These are phyloP conservation scores for Penicillium argentinense DNA, from an alignment of 495 filamentous ascomycete species.

Conservation along the genomic window DNA sequence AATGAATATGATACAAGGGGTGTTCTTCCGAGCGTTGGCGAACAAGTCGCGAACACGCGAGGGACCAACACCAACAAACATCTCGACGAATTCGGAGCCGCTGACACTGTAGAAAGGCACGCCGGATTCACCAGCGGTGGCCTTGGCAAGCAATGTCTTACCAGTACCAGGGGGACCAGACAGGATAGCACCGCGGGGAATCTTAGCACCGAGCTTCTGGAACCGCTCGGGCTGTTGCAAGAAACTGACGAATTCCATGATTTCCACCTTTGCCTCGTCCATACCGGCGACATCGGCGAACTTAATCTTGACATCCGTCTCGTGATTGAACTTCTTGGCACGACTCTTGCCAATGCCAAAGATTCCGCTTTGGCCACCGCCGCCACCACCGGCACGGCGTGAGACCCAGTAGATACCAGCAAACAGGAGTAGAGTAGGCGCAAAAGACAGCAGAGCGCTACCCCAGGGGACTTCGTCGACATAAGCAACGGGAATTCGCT, in stretches of 20 bases:
- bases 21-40: conserved; percentile 89
- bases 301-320: conserved; percentile 92
- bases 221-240: conserved; percentile 86
- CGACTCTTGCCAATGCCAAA: conserved; percentile 95
- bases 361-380: conserved; percentile 72
- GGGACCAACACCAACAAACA: conserved; percentile 98
- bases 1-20: conserved; percentile 98
- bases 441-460: conserved; percentile 69
- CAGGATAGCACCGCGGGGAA: conserved; percentile 93
- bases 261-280: conserved; percentile 97
- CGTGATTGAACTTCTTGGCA: conserved; percentile 95
- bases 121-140: conserved; percentile 94
- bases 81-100: conserved; percentile 98
- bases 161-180: conserved; percentile 96
- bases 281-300: conserved; percentile 97
- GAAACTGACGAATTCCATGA: conserved; percentile 99
- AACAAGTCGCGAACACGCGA: conserved; percentile 95
- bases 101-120: conserved; percentile 98
- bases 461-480: conserved; percentile 68
- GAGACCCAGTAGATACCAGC: conserved; percentile 73
- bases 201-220: conserved; percentile 93
- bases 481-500: conserved; percentile 91
- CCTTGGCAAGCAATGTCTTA: conserved; percentile 96
- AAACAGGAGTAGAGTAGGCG: conserved; percentile 83
- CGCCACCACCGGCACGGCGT: conserved; percentile 62